These are phyloP conservation scores for Leptodontidium sp. DNA, from an alignment of 2,329 filamentous ascomycete species.

Conservation along the genomic window DNA sequence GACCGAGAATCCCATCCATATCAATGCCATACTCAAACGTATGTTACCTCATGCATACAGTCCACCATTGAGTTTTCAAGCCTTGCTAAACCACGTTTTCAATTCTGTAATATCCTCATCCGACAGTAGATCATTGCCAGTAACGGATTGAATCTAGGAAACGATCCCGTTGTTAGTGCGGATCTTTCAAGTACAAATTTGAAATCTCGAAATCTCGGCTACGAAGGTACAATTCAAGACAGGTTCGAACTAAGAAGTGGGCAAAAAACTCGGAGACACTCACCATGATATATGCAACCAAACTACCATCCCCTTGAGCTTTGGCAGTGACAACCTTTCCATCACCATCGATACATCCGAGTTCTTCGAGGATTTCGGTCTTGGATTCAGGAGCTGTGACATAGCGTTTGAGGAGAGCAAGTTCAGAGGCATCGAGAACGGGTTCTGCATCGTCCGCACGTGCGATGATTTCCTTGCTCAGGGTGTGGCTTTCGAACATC, in stretches of 20 bases:
- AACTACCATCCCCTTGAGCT: background rate
- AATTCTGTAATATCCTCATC: slow-evolving; percentile 5
- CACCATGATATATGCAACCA: slow-evolving; percentile 5
- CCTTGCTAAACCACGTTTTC: background rate
- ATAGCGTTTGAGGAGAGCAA: background rate
- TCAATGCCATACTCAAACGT: background rate
- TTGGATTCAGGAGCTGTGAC: background rate
- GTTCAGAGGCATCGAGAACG: background rate
- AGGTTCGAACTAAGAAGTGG: too few species aligned
- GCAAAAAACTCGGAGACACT: background rate
- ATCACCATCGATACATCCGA: background rate
- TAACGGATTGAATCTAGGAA: background rate
- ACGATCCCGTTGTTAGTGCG: background rate
- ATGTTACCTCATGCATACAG: too few species aligned
- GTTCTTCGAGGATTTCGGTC: background rate
- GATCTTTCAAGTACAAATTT: background rate
- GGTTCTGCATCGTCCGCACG: background rate
- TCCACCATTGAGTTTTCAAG: background rate
- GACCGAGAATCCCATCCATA: background rate
- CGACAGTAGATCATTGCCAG: background rate
- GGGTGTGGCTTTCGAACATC: slow-evolving; percentile 3
- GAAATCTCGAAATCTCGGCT: too few species aligned
- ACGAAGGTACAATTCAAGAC: background rate
- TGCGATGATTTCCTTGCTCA: slow-evolving; percentile 11
- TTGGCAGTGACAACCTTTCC: background rate